A percentile compares a stretch with the other conserved stretches of the same genome.
phyloP scores from a whole-genome alignment of 208 protist species.

The Naegleria fowleri region DNA sequence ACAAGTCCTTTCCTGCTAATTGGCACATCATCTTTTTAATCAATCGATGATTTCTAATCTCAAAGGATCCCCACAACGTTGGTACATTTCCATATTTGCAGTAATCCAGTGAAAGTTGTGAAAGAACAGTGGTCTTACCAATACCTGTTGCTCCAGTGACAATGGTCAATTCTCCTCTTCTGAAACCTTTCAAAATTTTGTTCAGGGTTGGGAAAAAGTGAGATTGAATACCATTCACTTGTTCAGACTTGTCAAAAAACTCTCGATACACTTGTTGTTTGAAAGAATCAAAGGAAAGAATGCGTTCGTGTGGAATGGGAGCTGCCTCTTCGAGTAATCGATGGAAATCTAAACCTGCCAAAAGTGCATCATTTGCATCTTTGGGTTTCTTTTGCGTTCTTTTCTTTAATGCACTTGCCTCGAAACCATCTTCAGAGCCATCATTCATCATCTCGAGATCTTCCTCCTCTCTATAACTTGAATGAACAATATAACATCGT shows the following conservation, averaged over 20 bases:
- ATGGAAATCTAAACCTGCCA: slow-evolving; percentile 32
- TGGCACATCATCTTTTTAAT: slow-evolving; percentile 54
- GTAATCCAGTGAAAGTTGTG: slow-evolving; percentile 55
- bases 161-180: slow-evolving; percentile 56
- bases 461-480: not conserved
- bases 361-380: slow-evolving; percentile 56
- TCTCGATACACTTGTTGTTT: not conserved
- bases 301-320: slow-evolving; percentile 35
- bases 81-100: slow-evolving; percentile 44
- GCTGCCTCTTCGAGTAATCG: slow-evolving; percentile 30
- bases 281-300: not conserved
- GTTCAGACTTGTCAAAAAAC: not conserved
- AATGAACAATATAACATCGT: slow-evolving; percentile 32
- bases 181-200: slow-evolving; percentile 53
- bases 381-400: slow-evolving; percentile 41
- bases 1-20: slow-evolving; percentile 21
- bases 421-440: no score
- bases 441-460: no score
- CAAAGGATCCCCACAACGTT: slow-evolving; percentile 63
- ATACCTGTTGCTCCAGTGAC: slow-evolving; percentile 61
- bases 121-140: slow-evolving; percentile 54
- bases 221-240: slow-evolving; percentile 21
- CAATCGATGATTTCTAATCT: slow-evolving; percentile 51
- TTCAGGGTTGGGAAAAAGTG: slow-evolving; percentile 48
- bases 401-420: slow-evolving; percentile 40